Evolutionary conservation across 106 monocot species (phyloP).

Genomic region (Hemerocallis citrina): DNA sequence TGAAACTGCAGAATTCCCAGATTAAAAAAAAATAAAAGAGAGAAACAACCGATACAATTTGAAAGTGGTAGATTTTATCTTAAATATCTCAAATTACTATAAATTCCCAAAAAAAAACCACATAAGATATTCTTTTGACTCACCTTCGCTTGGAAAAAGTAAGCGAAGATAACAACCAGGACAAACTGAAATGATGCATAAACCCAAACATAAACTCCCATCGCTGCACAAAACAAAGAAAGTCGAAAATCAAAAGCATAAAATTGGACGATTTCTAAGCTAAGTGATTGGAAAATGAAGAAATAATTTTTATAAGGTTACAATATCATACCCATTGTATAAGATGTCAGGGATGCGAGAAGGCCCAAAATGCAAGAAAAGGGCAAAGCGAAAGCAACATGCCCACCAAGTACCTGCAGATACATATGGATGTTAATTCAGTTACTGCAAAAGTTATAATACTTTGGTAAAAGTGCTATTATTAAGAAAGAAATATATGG

Average conservation of each 20-base stretch:
- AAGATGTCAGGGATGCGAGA: conserved; percentile 25
- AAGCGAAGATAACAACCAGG: conserved; percentile 32
- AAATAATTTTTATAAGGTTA: background rate
- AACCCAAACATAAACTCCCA: conserved; percentile 24
- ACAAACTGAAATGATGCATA: conserved; percentile 29
- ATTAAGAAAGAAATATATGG: no score
- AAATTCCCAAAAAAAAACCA: no score
- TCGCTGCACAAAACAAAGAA: conserved; percentile 13
- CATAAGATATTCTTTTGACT: background rate
- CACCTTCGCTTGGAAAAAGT: conserved; percentile 32
- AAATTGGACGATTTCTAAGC: background rate
- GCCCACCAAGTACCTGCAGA: no score
- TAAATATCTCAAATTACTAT: background rate
- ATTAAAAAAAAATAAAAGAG: no score
- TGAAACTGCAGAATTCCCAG: no score
- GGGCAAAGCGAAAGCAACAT: no score
- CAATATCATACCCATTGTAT: conserved; percentile 31
- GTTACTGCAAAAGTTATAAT: no score
- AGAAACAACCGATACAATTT: background rate
- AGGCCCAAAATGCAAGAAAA: conserved; percentile 36
- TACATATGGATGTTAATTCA: no score
- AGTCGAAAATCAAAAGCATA: background rate
- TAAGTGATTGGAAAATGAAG: no score
- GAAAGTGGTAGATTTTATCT: background rate
- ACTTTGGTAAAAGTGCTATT: no score